These are phyloP conservation scores for Pythium dissotocum DNA, from an alignment of 352 stramenopile species.

Conservation along the genomic window DNA sequence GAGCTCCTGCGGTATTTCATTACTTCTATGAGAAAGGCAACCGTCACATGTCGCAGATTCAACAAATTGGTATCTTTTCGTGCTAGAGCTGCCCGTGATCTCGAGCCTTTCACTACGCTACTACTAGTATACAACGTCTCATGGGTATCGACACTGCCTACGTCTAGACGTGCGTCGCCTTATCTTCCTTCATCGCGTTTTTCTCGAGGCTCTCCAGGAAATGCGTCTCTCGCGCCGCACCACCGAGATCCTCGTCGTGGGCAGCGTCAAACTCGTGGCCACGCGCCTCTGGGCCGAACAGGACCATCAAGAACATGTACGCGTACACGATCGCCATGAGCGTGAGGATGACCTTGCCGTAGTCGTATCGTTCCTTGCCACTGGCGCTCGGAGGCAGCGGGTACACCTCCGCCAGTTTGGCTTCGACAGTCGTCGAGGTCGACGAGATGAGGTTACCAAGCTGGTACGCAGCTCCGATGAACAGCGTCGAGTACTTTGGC, in stretches of 20 bases:
- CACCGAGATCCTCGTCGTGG: constrained; percentile 32
- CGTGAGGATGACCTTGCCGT: constrained; percentile 52
- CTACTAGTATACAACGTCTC: background rate
- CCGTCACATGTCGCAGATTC: background rate
- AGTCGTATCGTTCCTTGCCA: constrained; percentile 43
- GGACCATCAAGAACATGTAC: constrained; percentile 41
- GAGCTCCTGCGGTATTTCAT: background rate
- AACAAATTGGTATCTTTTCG: background rate
- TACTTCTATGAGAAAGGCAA: background rate
- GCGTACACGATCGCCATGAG: constrained; percentile 46
- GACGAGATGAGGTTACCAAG: constrained; percentile 59
- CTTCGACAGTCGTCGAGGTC: constrained; percentile 48
- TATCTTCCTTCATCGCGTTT: constrained; percentile 22
- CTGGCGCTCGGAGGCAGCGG: constrained; percentile 34
- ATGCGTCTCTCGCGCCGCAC: constrained; percentile 31
- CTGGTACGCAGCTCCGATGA: constrained; percentile 51
- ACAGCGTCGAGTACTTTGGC: constrained; percentile 46
- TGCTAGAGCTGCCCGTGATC: too few species aligned
- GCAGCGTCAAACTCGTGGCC: constrained; percentile 35
- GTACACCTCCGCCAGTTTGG: constrained; percentile 44
- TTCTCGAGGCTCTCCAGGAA: constrained; percentile 34
- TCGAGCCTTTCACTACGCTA: too few species aligned
- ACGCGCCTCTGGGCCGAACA: constrained; percentile 49
- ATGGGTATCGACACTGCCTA: too few species aligned
- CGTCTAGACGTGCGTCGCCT: constrained; percentile 23